These are phyloP conservation scores for Salinomyces thailandicus DNA, from an alignment of 2,329 filamentous ascomycete species.

Conservation along the genomic window DNA sequence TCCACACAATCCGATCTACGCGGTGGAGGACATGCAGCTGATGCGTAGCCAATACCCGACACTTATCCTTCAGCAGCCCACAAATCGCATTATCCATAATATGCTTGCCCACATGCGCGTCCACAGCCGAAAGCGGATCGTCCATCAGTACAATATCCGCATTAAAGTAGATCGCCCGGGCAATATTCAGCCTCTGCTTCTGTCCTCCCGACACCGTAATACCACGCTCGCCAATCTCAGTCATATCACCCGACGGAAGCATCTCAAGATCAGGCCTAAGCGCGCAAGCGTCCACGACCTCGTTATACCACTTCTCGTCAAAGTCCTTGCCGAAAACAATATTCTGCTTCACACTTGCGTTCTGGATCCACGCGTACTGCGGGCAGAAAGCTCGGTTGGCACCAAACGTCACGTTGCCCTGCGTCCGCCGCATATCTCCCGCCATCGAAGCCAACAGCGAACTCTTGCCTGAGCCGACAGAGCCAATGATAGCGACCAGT, in stretches of 20 bases:
- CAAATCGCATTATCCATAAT: constrained; percentile 93
- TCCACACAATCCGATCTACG: constrained; percentile 86
- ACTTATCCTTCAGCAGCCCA: constrained; percentile 79
- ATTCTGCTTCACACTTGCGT: constrained; percentile 75
- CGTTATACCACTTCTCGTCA: constrained; percentile 66
- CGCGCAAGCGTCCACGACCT: constrained; percentile 79
- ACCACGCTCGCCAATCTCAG: constrained; percentile 89
- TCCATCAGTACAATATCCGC: constrained; percentile 55
- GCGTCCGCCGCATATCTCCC: constrained; percentile 83
- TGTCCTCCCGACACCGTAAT: constrained; percentile 94
- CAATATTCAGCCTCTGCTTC: constrained; percentile 91
- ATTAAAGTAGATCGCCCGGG: constrained; percentile 60
- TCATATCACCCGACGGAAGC: constrained; percentile 78
- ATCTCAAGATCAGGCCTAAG: constrained; percentile 79
- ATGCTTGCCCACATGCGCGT: constrained; percentile 51
- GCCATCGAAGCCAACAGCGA: constrained; percentile 81
- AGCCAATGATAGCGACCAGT: constrained; percentile 73
- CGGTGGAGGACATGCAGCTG: constrained; percentile 86
- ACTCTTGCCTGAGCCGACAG: constrained; percentile 83
- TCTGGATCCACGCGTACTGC: constrained; percentile 97
- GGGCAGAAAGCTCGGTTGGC: constrained; percentile 83
- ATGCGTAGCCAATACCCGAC: constrained; percentile 83
- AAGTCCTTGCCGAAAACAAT: constrained; percentile 76
- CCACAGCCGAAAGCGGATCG: constrained; percentile 49
- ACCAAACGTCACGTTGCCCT: constrained; percentile 62